Conservation (phyloP, 108 stramenopile genomes). For the Conticribra weissflogii region DNA sequence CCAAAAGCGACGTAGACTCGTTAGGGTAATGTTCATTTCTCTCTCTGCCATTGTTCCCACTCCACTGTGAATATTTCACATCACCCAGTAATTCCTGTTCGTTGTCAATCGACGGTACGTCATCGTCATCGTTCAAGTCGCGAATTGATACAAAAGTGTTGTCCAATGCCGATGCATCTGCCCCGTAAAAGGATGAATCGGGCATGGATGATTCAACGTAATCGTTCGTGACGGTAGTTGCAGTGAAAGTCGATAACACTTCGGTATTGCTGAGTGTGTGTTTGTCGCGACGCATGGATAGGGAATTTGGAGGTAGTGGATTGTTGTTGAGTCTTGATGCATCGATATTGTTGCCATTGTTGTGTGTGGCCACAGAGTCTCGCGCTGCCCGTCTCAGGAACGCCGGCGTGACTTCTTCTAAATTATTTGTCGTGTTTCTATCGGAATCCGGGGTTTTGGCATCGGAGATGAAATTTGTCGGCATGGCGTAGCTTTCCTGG, state of each 20-base stretch:
- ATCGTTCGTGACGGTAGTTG: not conserved
- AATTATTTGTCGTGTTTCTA: not conserved
- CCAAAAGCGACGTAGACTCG: constrained; percentile 37
- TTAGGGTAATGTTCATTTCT: constrained; percentile 19
- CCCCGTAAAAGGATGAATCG: constrained; percentile 42
- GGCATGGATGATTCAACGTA: not conserved
- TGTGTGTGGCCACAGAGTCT: constrained; percentile 8
- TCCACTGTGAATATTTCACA: constrained; percentile 13
- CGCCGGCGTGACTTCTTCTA: constrained; percentile 44
- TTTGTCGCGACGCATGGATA: constrained; percentile 24
- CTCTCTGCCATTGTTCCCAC: constrained; percentile 6
- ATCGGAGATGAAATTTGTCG: not conserved
- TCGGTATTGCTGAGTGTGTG: not conserved
- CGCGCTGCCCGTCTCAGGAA: constrained; percentile 41
- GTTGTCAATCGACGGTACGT: constrained; percentile 47
- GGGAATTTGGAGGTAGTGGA: constrained; percentile 35
- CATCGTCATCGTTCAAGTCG: constrained; percentile 51
- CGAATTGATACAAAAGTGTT: constrained; percentile 48
- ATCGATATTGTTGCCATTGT: not conserved
- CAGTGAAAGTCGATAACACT: not conserved
- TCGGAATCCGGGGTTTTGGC: not conserved
- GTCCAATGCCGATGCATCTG: constrained; percentile 46
- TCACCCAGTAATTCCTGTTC: not conserved
- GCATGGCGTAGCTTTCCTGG: not conserved
- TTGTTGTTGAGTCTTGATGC: constrained; percentile 3